Conservation (phyloP, 169 alveolate species). For the Eimeria acervulina region DNA sequence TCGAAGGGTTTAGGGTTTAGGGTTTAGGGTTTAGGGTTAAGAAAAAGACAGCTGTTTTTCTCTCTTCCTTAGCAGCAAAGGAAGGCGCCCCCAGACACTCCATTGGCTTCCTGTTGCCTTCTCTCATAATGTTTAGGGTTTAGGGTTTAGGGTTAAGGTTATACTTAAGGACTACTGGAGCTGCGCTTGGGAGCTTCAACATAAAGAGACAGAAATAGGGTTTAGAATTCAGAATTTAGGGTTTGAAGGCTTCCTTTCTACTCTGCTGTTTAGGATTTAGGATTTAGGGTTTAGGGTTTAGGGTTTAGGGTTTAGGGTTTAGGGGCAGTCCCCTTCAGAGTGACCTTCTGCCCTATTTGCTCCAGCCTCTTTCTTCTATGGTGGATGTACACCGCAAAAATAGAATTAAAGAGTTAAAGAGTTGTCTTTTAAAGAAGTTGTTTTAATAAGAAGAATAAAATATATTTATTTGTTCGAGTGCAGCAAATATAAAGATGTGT, state of each 20-base stretch:
- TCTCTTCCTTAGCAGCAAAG: background rate
- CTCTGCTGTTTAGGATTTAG: background rate
- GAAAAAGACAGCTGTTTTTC: background rate
- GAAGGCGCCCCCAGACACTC: background rate
- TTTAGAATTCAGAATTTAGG: background rate
- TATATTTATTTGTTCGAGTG: too few relatives aligned
- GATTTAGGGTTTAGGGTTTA: background rate
- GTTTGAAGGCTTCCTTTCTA: background rate
- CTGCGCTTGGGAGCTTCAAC: too few relatives aligned
- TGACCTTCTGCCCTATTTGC: background rate
- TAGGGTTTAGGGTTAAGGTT: conserved; percentile 8
- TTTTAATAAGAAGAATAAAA: too few relatives aligned
- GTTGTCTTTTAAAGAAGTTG: too few relatives aligned
- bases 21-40: background rate
- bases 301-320: conserved; percentile 50
- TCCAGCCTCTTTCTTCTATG: background rate
- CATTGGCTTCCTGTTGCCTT: background rate
- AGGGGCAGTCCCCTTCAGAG: background rate
- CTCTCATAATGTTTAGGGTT: background rate
- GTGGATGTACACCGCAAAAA: background rate
- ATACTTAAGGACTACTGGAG: too few relatives aligned
- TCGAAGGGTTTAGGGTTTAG: conserved; percentile 26
- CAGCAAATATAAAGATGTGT: too few relatives aligned
- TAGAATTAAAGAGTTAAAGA: too few relatives aligned
- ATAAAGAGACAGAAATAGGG: too few relatives aligned